Conservation (phyloP, 257 asterid genomes). For the Vinca minor region DNA sequence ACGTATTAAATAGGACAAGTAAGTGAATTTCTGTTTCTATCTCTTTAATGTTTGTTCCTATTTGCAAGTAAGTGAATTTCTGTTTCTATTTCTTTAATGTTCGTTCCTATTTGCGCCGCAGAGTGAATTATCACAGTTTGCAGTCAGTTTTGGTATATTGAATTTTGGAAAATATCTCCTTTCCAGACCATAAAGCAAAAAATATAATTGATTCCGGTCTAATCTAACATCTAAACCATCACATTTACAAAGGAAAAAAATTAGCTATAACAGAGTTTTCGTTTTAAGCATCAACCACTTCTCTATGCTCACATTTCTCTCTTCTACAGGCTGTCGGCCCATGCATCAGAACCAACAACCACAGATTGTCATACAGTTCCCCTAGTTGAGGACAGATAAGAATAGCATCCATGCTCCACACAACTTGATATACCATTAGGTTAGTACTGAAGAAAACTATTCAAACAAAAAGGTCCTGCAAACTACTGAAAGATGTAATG, state of each 20-base stretch:
- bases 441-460: too few species aligned
- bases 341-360: too few species aligned
- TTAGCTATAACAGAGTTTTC: neutral
- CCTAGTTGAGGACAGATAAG: neutral
- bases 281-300: too few species aligned
- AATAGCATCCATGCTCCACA: neutral
- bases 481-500: neutral
- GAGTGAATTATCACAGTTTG: too few species aligned
- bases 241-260: neutral
- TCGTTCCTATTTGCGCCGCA: too few species aligned
- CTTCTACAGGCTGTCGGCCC: too few species aligned
- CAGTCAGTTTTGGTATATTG: neutral
- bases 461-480: neutral
- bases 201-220: neutral
- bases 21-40: constrained; percentile 11
- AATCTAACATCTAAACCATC: neutral
- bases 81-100: too few species aligned
- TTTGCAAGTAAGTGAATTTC: too few species aligned
- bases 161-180: too few species aligned
- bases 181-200: neutral
- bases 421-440: neutral
- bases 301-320: too few species aligned
- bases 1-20: constrained; percentile 36
- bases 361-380: neutral
- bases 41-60: too few species aligned